Percentiles rank a stretch among this genome's conserved stretches.
These are phyloP conservation scores for Scalesia atractyloides DNA, from an alignment of 129 eudicot genomes.

Conservation along the genomic window DNA sequence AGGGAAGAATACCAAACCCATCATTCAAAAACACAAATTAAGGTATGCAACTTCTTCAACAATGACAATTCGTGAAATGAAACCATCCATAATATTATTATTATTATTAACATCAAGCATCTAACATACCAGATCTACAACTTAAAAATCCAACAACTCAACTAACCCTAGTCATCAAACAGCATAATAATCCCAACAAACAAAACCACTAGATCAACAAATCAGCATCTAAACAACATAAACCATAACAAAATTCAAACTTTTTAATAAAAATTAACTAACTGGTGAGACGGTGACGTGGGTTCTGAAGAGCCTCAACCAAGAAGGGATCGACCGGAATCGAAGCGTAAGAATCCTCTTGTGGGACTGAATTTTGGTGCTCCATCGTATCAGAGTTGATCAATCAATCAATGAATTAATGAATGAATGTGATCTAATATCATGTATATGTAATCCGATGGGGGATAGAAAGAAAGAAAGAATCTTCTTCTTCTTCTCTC, in stretches of 20 bases:
- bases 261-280: conserved; percentile 7
- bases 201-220: not conserved
- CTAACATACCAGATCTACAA: conserved; percentile 25
- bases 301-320: conserved; percentile 93
- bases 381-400: conserved; percentile 12
- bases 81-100: not conserved
- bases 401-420: not conserved
- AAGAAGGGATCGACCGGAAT: conserved; percentile 80
- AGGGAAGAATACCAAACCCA: no score
- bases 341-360: not conserved
- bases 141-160: not conserved
- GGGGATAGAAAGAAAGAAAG: not conserved
- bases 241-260: conserved; percentile 18
- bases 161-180: conserved; percentile 17
- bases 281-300: conserved; percentile 95
- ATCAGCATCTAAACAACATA: not conserved
- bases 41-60: not conserved
- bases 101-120: not conserved
- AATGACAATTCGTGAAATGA: not conserved
- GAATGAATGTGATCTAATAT: not conserved
- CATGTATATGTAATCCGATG: not conserved
- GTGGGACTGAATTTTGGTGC: not conserved
- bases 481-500: not conserved
- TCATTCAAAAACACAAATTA: not conserved
- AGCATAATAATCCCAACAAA: not conserved